Percentiles rank a stretch among this genome's conserved stretches.
phyloP scores from a whole-genome alignment of 2,329 filamentous ascomycete genomes.

The Colletotrichum tanaceti region DNA sequence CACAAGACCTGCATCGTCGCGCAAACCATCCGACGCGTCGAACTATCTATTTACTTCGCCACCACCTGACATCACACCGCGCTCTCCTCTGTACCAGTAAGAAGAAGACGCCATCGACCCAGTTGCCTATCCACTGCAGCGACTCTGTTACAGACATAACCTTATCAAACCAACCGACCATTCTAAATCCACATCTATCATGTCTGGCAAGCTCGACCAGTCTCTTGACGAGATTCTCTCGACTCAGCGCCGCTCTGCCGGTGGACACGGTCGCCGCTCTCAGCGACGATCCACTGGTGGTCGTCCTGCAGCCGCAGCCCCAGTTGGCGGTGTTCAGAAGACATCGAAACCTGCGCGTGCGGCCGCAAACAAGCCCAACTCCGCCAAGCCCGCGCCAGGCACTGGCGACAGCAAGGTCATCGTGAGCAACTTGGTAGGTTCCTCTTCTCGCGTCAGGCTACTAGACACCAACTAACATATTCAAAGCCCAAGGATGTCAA shows the following conservation, averaged over 20 bases:
- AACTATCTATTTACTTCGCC: conserved; percentile 13
- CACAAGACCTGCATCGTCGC: conserved; percentile 16
- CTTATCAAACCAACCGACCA: background rate
- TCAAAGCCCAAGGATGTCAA: conserved; percentile 91
- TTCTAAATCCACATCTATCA: conserved; percentile 57
- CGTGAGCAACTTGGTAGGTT: conserved; percentile 95
- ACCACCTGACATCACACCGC: conserved; percentile 24
- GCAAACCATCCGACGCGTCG: conserved; percentile 33
- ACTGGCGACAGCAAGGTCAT: conserved; percentile 93
- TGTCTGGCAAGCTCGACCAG: conserved; percentile 96
- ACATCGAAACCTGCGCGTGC: conserved; percentile 71
- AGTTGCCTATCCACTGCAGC: conserved; percentile 30
- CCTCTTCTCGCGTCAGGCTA: background rate
- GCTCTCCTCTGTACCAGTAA: conserved; percentile 12
- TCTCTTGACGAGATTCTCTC: conserved; percentile 98
- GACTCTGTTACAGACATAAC: background rate
- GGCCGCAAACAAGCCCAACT: conserved; percentile 68
- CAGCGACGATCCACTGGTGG: conserved; percentile 63
- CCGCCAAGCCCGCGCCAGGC: conserved; percentile 71
- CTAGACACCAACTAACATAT: conserved; percentile 58
- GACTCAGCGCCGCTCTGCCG: conserved; percentile 72
- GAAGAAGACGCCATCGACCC: conserved; percentile 20
- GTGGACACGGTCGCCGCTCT: conserved; percentile 58
- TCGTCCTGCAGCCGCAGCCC: conserved; percentile 70
- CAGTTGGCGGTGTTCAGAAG: conserved; percentile 90